Percentiles rank a stretch among this genome's conserved stretches.
phyloP scores from a whole-genome alignment of 1,284 basidiomycete species.

The Cutaneotrichosporon arboriforme region DNA sequence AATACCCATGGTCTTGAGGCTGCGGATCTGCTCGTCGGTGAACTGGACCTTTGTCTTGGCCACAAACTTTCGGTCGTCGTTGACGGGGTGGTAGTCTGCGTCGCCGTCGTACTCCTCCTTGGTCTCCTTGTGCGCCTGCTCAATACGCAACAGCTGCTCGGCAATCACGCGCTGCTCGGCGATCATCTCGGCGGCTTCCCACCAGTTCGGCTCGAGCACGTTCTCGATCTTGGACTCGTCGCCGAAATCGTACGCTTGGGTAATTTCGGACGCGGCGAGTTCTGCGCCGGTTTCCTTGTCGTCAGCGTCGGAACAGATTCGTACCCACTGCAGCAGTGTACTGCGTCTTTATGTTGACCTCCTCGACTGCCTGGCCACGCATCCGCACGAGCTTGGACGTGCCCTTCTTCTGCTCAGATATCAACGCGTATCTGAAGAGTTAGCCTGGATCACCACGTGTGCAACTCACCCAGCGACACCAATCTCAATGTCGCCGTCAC shows the following conservation, averaged over 20 bases:
- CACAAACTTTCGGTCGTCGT: slow-evolving; percentile 19
- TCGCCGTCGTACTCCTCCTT: slow-evolving; percentile 20
- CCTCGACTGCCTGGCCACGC: slow-evolving; percentile 68
- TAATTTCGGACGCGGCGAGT: slow-evolving; percentile 37
- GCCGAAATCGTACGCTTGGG: slow-evolving; percentile 43
- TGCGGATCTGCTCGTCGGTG: slow-evolving; percentile 71
- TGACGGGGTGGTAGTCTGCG: background rate
- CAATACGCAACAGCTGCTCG: slow-evolving; percentile 26
- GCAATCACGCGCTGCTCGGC: slow-evolving; percentile 24
- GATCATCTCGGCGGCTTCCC: slow-evolving; percentile 30
- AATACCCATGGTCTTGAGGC: slow-evolving; percentile 71
- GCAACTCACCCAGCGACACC: slow-evolving; percentile 75
- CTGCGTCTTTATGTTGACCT: slow-evolving; percentile 61
- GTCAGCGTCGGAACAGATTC: background rate
- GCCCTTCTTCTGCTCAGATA: slow-evolving; percentile 78
- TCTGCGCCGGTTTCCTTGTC: slow-evolving; percentile 42
- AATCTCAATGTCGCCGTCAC: slow-evolving; percentile 66
- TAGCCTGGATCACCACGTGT: background rate
- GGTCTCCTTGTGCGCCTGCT: slow-evolving; percentile 44
- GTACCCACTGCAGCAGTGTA: slow-evolving; percentile 69
- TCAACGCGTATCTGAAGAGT: slow-evolving; percentile 65
- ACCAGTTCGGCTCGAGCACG: slow-evolving; percentile 42
- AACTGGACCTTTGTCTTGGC: slow-evolving; percentile 65
- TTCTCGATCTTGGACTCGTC: slow-evolving; percentile 37
- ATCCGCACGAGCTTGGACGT: slow-evolving; percentile 73